Base-by-base conservation (phyloP, 164 flowering plant species). In the Annona squamosa region DNA sequence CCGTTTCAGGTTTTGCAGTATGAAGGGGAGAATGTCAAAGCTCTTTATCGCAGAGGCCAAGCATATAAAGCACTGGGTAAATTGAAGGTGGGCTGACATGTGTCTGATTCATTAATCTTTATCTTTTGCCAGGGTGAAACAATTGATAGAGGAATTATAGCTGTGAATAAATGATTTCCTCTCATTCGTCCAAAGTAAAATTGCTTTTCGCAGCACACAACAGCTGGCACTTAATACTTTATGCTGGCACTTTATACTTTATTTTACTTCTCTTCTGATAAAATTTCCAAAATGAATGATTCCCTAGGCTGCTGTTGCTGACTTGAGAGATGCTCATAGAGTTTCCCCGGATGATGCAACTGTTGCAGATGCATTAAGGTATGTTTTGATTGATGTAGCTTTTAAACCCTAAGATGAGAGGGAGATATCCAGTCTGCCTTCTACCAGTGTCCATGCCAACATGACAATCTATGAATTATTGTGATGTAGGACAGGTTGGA, bases 11-110 rank as follows among this genome's bases (percentile, higher is more conserved):
- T 90, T 42, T 84, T 93, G 87, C 81, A 82, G 41, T 81, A 83
- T 82, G 99, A 95, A 78, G 78, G 82, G 9, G 83, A 80, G 73
- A 95, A 93, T 87, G 87, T 89, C 72, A 95, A 95, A 80, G 99
- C 99, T 74, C 92, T 93, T 68, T 95, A 95, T 78, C 86, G 99
- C 63, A 86, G 99, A 74, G 98, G 99, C 79, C 97, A 93, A 82
- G 99, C 99, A 67, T 88, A 91, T 71, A 88, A 81, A 80, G 97
- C 87, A 77, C 72, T 89, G 43, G 93, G 93, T 68, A 85, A 70
- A 57, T 79, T 90, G 48, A 82, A 84, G 72, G 99, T 93, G 79
- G 87, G 91, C 84, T 71, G 70, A 47, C 64, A 7, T 72, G 59
- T 71, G 7, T 57, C 18, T 59, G 59, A 52, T 52, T 9, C 13